Evolutionary conservation across 2,329 filamentous ascomycete genomes (phyloP), one percentile per base, ranked within the genome.

Genomic region (Pseudocercospora macadamiae): DNA sequence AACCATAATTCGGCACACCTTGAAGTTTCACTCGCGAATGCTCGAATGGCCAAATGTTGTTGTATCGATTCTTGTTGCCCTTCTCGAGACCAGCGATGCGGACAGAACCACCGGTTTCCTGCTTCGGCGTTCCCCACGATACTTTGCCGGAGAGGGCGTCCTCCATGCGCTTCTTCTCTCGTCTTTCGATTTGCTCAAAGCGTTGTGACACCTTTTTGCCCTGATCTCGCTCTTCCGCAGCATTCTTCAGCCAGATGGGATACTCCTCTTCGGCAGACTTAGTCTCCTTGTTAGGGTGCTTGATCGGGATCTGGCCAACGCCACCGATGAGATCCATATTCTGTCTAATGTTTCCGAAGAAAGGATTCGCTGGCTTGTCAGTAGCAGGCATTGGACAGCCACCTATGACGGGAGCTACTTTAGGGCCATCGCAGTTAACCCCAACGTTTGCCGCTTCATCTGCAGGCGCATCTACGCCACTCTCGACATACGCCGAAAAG

Each of bases 31-130:
- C 95, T 59, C 95, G 82, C 2, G 91, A 88, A 74, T 99, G 95
- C 70, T 97, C 93, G 72, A 96, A 99, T 0, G 95, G 95, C 76
- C 96, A 88, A 56, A 97, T 97, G 67, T 97, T 96, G 78, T 97
- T 97, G 79, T 99, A 99, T 7, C 95, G 86, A 68, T 99, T 99
- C 79, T 97, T 97, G 16, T 83, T 86, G 6, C 95, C 95, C 74
- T 97, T 95, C 70, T 99, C 95, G 26, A 99, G 89, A 6, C 95
- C 95, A 0, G 90, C 95, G 52, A 99, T 86, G 67, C 91, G 89
- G 6, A 96, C 84, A 10, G 51, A 42, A 5, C 49, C 55, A 14
- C 51, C 30, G 39, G 57, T 37, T 55, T 64, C 19, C 23, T 44
- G 23, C 18, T 76, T 75, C 12, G 59, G 42, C 45, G 59, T 78